Evolutionary conservation across 2,329 filamentous ascomycete genomes (phyloP), one percentile per base, ranked within the genome.

Genomic region (Teratosphaeria nubilosa): DNA sequence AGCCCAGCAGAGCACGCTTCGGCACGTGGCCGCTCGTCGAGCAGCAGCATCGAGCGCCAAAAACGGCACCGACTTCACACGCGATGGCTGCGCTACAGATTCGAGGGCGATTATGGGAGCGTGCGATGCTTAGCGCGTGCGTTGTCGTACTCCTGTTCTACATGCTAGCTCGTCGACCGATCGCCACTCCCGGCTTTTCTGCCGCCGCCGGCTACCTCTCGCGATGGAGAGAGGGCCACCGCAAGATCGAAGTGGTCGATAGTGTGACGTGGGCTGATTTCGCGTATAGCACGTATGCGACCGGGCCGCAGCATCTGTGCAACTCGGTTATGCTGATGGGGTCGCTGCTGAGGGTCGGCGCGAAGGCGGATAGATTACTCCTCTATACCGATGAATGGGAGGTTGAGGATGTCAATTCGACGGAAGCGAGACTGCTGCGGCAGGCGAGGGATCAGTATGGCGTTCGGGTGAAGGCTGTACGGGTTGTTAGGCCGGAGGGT

Each of bases 391-490:
- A 74, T 32, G 64, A 75, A 60, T 74, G 70, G 71, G 72, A 69
- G 20, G 53, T 61, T 22, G 48, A 59, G 30, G 61, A 61, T 66
- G 2, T 1, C n/a, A 75, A 41, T 59, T 78, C 65, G 76, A 78
- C 55, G 5, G 59, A 62, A 34, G 64, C 63, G 16, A 53, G 62
- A 50, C 62, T 71, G 6, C 60, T 71, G 9, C 58, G 60, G 25
- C 61, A 62, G 3, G 81, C 81, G 24, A 72, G 73, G 61, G 73
- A 78, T 56, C 67, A 72, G 22, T 82, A 80, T 68, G 74, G 77
- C 9, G 80, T 78, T 34, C 74, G 78, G 57, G 66, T 82, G 51
- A 69, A 77, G 55, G 79, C 80, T 13, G 72, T 80, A 48, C 66
- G 74, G 56, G 70, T 78, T 22, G 22, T 61, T 31, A 52, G 50